Base-by-base conservation (phyloP, 306 rosid genomes). In the Cucurbita maxima region DNA sequence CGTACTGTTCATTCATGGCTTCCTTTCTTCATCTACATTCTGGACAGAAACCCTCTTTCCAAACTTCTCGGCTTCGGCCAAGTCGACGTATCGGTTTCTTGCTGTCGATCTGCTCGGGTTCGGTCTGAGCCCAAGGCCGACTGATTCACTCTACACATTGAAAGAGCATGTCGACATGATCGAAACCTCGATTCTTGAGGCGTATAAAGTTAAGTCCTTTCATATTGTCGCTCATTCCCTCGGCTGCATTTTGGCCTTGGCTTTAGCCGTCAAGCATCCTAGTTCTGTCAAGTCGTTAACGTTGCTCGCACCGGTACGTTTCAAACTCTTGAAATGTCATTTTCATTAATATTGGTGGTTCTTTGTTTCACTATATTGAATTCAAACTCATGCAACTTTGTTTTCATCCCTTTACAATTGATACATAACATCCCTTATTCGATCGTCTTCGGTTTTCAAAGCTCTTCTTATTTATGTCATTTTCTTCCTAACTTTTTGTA, bases 141-240 rank as follows among this genome's bases (percentile, higher is more conserved):
- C 82, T 0, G 96, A 95, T 37, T 95, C 96, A 0, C 74, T 95
- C 6, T 95, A 95, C 81, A 95, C 99, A 0, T 74, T 91, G 38
- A 85, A 86, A 58, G 99, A 95, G 61, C 99, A 95, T 68, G 45
- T 95, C 30, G 97, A 91, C 13, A 91, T 88, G 96, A 84, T 95
- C 3, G 99, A 95, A 74, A 66, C 73, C 58, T 89, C 97, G 0
- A 96, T 91, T 7, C 71, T 95, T 2, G 96, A 95, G 38, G 81
- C 97, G 6, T 79, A 95, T 72, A 80, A 87, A 22, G 89, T 91
- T 2, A 82, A 95, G 7, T 91, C 96, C 0, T 85, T 95, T 80
- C 99, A 95, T 80, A 89, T 95, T 5, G 99, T 95, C 50, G 99
- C 99, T 41, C 99, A 95, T 78, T 95, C 99, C 4, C 78, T 95